phyloP scores from a whole-genome alignment of 2,329 filamentous ascomycete genomes.

The Aspergillus caelatus region DNA sequence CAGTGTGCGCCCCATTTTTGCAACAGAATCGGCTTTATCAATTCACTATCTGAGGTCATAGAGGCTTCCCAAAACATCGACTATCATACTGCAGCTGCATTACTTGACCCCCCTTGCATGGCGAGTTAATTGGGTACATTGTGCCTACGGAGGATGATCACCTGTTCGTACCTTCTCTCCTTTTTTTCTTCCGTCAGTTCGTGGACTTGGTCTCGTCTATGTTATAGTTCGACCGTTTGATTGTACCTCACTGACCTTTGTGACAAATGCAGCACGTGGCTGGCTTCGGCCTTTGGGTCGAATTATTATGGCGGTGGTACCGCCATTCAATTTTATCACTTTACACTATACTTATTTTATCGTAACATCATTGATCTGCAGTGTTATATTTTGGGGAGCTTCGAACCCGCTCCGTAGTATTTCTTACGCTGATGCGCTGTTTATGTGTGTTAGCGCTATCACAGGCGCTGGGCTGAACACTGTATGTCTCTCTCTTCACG shows the following conservation, averaged over 20 bases:
- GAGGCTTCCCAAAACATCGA: not conserved
- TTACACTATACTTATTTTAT: slow-evolving; percentile 71
- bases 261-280: slow-evolving; percentile 19
- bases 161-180: not conserved
- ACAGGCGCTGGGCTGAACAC: slow-evolving; percentile 70
- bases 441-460: slow-evolving; percentile 68
- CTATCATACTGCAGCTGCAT: not conserved
- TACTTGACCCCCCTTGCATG: not conserved
- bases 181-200: not conserved
- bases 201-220: not conserved
- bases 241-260: not conserved
- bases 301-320: slow-evolving; percentile 30
- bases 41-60: slow-evolving; percentile 7
- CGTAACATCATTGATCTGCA: slow-evolving; percentile 56
- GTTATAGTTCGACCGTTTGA: not conserved
- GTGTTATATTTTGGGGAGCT: slow-evolving; percentile 61
- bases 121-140: not conserved
- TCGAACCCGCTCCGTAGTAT: slow-evolving; percentile 57
- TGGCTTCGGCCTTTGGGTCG: slow-evolving; percentile 25
- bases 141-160: not conserved
- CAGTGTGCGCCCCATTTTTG: slow-evolving; percentile 17
- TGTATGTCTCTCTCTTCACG: slow-evolving; percentile 37
- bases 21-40: not conserved
- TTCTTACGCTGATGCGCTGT: slow-evolving; percentile 66
- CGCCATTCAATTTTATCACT: slow-evolving; percentile 62